These are phyloP conservation scores for Talaromyces proteolyticus DNA, from an alignment of 495 filamentous ascomycete species.

Conservation along the genomic window DNA sequence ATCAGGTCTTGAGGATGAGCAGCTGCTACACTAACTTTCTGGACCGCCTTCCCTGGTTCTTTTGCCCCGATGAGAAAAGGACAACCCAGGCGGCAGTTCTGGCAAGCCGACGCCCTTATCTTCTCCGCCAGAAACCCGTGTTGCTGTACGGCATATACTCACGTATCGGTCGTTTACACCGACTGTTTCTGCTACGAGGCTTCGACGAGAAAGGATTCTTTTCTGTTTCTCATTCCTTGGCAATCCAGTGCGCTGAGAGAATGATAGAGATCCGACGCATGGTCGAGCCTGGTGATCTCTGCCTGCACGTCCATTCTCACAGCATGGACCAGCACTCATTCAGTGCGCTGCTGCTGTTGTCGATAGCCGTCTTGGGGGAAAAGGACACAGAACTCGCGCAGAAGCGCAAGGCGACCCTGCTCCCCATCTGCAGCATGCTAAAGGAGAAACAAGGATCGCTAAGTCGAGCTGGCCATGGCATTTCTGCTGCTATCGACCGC, in stretches of 20 bases:
- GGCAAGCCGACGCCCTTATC: not conserved
- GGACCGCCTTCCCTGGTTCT: not conserved
- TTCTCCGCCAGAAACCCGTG: not conserved
- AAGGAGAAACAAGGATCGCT: conserved; percentile 6
- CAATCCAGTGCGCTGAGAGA: not conserved
- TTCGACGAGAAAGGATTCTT: not conserved
- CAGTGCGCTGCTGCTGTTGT: not conserved
- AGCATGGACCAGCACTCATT: conserved; percentile 1
- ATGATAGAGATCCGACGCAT: not conserved
- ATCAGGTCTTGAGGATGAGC: not conserved
- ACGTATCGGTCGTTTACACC: not conserved
- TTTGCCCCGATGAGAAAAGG: not conserved
- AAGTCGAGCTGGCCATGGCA: not conserved
- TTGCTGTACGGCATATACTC: not conserved
- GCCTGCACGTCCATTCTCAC: not conserved
- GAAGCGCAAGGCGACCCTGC: not conserved
- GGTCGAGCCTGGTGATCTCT: not conserved
- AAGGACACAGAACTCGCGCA: not conserved
- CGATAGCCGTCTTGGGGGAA: not conserved
- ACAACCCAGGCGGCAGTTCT: not conserved
- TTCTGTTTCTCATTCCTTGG: not conserved
- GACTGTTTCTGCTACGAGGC: not conserved
- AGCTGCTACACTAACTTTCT: not conserved
- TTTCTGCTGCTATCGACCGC: not conserved
- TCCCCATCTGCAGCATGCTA: not conserved